Conservation (phyloP, 2,329 filamentous ascomycete genomes). For the Epichloe elymi region DNA sequence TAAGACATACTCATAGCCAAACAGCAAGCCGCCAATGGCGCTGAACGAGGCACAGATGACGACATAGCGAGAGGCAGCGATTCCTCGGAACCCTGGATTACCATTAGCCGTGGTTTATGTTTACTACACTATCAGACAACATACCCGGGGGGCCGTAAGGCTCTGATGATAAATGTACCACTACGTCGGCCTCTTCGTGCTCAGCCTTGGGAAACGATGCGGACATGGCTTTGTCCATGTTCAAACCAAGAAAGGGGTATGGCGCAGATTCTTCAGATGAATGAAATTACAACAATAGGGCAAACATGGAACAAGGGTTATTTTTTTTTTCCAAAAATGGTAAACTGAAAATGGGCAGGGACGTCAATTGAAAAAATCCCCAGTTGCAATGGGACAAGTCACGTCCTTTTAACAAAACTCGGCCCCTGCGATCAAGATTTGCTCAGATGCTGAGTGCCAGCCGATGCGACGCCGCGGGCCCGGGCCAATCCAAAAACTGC, state of each 20-base stretch:
- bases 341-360: too few relatives aligned
- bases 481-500: not conserved
- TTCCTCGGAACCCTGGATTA: slow-evolving; percentile 16
- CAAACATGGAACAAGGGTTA: not conserved
- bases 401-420: not conserved
- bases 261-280: too few relatives aligned
- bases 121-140: not conserved
- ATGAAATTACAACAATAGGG: too few relatives aligned
- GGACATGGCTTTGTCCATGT: slow-evolving; percentile 5
- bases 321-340: not conserved
- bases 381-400: not conserved
- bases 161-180: slow-evolving; percentile 9
- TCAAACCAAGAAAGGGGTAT: too few relatives aligned
- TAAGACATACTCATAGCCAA: slow-evolving; percentile 17
- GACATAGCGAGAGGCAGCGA: slow-evolving; percentile 20
- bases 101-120: not conserved
- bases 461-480: not conserved
- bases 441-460: not conserved
- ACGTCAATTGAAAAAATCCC: too few relatives aligned
- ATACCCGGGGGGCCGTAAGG: slow-evolving; percentile 15
- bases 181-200: slow-evolving; percentile 10
- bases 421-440: not conserved
- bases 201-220: slow-evolving; percentile 9
- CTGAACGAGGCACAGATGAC: slow-evolving; percentile 19
- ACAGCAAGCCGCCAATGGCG: slow-evolving; percentile 27